Percentiles rank a stretch among this genome's conserved stretches.
Conservation (phyloP, 345 rosid genomes). For the Camelina sativa region DNA sequence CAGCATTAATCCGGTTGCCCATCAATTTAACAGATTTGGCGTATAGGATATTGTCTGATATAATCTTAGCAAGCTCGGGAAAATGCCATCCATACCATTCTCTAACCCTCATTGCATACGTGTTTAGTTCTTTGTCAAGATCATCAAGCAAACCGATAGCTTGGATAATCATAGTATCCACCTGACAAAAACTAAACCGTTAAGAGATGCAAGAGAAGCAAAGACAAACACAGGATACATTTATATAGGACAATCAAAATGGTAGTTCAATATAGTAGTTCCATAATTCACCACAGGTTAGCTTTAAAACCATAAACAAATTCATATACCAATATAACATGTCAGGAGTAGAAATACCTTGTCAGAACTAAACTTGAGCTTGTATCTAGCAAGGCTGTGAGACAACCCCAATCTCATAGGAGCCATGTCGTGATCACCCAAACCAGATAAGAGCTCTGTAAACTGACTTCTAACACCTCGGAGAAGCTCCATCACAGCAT, state of each 20-base stretch:
- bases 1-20: conserved; percentile 73
- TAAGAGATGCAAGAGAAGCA: conserved; percentile 7
- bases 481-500: conserved; percentile 83
- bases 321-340: background rate
- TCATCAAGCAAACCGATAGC: conserved; percentile 88
- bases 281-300: background rate
- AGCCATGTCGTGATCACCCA: conserved; percentile 74
- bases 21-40: conserved; percentile 78
- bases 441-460: conserved; percentile 80
- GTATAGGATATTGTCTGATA: conserved; percentile 71
- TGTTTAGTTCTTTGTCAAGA: conserved; percentile 85
- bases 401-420: conserved; percentile 95
- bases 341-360: conserved; percentile 54
- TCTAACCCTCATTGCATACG: conserved; percentile 81
- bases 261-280: background rate
- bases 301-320: background rate
- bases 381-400: conserved; percentile 84
- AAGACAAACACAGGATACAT: background rate
- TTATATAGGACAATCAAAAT: background rate
- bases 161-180: conserved; percentile 89
- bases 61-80: conserved; percentile 87
- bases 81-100: conserved; percentile 98
- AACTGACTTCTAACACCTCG: conserved; percentile 81
- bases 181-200: conserved; percentile 46
- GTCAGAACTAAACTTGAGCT: conserved; percentile 86